phyloP scores from a whole-genome alignment of 1,139 yeast genomes.

The Candida sp. region DNA sequence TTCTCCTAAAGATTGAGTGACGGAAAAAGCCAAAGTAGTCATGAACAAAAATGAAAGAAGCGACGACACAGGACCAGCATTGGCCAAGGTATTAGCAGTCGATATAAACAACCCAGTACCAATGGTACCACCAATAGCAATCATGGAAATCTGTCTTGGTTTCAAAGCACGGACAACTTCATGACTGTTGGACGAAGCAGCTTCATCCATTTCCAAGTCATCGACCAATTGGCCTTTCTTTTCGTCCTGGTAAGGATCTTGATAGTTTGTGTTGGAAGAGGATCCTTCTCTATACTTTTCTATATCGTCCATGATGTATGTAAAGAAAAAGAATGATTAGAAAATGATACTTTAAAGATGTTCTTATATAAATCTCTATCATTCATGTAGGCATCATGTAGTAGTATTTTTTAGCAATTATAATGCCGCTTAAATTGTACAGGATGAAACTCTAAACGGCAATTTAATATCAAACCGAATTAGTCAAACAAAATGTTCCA shows the following conservation, averaged over 20 bases:
- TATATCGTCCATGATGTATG: conserved; percentile 1
- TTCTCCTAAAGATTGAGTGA: conserved; percentile 71
- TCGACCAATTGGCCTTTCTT: conserved; percentile 6
- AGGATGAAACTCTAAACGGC: not conserved
- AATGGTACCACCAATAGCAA: conserved; percentile 62
- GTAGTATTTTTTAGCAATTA: not conserved
- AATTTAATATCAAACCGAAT: too few relatives aligned
- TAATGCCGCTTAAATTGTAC: conserved; percentile 1
- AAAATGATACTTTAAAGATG: too few relatives aligned
- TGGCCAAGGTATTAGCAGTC: conserved; percentile 50
- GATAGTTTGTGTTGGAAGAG: conserved; percentile 5
- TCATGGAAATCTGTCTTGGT: conserved; percentile 68
- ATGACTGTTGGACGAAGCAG: conserved; percentile 4
- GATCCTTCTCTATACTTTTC: conserved; percentile 7
- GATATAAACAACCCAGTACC: conserved; percentile 67
- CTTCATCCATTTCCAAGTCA: conserved; percentile 6
- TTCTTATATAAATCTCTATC: too few relatives aligned
- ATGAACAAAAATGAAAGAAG: conserved; percentile 64
- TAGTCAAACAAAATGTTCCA: too few relatives aligned
- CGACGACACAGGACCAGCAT: conserved; percentile 74
- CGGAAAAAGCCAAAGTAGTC: conserved; percentile 61
- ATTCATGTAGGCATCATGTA: not conserved
- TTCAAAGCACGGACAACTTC: conserved; percentile 40
- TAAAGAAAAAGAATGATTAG: too few relatives aligned
- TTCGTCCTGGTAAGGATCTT: conserved; percentile 5